Evolutionary conservation across 2,329 filamentous ascomycete genomes (phyloP), one percentile per base, ranked within the genome.

Genomic region (Cladosporium phlei): DNA sequence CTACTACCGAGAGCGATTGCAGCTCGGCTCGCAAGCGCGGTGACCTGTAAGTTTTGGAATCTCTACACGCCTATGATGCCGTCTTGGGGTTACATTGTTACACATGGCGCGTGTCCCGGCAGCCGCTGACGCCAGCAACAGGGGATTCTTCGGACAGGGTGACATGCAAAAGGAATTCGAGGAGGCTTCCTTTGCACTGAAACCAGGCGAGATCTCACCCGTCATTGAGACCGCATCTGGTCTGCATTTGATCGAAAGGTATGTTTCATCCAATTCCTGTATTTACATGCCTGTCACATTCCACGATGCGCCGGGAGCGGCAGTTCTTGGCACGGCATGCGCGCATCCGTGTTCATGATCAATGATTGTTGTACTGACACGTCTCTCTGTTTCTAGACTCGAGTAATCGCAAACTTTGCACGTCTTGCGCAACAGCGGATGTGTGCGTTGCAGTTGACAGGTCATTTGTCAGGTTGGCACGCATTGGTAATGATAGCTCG

Each of bases 151-250:
- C 67, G 90, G 88, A 47, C 83, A 79, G 60, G 88, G 89, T 21
- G 91, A 97, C 62, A 98, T 98, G 93, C 93, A 98, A 67, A 91
- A 90, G 73, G 91, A 96, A 70, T 98, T 98, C 63, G 93, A 98
- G 71, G 88, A 96, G 47, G 90, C 90, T 4, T 86, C 93, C 1
- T 98, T 98, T 70, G 83, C 79, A n/a, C 75, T 98, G 46, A 79
- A 90, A 67, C 83, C 85, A 2, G 90, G 89, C 25, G 80, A 96
- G 69, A 82, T 97, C 62, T 96, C 90, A 69, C 76, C 78, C 37
- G 76, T 96, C 28, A 85, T 97, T 10, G 86, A 95, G 69, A 96
- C 93, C 29, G 90, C 89, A 39, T 96, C 90, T 43, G 93, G 93
- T 1, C 74, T 97, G 62, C 93, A 98, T 72, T 75, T 98, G 69